A percentile compares a stretch with the other conserved stretches of the same genome.
These are phyloP conservation scores for Aegilops longissima DNA, from an alignment of 176 grass and related monocot genomes.

Conservation along the genomic window DNA sequence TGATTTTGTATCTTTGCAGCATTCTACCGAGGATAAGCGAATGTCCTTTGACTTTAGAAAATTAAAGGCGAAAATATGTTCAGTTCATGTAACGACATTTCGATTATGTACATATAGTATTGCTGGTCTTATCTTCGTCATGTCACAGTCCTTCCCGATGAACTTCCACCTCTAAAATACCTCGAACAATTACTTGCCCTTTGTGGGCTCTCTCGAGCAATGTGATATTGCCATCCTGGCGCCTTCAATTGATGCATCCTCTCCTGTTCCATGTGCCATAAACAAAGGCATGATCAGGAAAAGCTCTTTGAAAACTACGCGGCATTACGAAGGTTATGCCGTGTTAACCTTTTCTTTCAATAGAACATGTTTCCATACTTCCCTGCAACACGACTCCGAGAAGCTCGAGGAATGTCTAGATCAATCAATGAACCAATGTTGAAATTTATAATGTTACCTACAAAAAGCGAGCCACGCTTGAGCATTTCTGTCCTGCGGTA, in stretches of 20 bases:
- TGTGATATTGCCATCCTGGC: conserved; percentile 58
- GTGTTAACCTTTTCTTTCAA: conserved; percentile 80
- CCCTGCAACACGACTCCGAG: conserved; percentile 80
- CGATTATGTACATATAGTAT: neutral
- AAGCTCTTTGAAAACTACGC: neutral
- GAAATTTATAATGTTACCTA: conserved; percentile 95
- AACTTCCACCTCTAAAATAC: conserved; percentile 36
- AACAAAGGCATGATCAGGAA: conserved; percentile 27
- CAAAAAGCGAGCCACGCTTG: neutral
- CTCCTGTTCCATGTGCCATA: conserved; percentile 49
- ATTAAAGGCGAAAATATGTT: neutral
- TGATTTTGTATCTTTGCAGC: neutral
- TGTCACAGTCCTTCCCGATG: neutral
- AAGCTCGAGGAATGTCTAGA: conserved; percentile 79
- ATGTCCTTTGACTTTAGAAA: neutral
- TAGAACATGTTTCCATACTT: conserved; percentile 93
- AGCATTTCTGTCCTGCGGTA: neutral
- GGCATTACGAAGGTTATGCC: neutral
- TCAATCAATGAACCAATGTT: conserved; percentile 88
- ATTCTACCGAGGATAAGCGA: neutral
- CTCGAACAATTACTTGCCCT: conserved; percentile 73
- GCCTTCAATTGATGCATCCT: conserved; percentile 93
- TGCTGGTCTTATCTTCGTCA: neutral
- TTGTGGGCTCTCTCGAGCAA: conserved; percentile 60
- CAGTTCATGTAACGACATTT: neutral